Evolutionary conservation across 495 filamentous ascomycete genomes (phyloP).

Genomic region (Penicillium verhagenii): DNA sequence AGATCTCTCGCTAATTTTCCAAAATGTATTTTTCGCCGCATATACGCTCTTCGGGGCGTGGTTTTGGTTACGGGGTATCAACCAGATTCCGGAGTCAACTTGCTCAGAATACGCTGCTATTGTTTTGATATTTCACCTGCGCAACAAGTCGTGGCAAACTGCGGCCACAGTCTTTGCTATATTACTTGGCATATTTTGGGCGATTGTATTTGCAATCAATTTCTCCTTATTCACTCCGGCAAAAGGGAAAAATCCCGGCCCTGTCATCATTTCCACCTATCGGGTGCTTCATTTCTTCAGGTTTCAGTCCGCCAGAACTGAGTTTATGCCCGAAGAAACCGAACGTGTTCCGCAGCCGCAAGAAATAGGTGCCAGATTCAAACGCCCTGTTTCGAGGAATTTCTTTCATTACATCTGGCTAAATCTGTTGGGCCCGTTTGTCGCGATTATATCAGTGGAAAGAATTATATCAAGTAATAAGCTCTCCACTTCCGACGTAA

Average conservation of each 20-base stretch:
- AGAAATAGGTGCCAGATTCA: background rate
- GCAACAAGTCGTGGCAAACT: background rate
- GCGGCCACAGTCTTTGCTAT: background rate
- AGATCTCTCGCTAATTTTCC: background rate
- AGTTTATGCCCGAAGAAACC: background rate
- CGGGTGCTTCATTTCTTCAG: background rate
- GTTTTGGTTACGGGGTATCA: background rate
- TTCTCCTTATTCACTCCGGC: background rate
- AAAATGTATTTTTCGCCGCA: background rate
- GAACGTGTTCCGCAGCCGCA: background rate
- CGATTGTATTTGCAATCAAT: background rate
- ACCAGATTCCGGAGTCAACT: background rate
- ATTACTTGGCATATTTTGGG: background rate
- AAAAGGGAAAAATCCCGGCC: background rate
- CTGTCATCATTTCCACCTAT: background rate
- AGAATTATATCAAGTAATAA: background rate
- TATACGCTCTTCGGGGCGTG: background rate
- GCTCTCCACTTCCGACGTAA: background rate
- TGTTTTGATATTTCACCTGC: background rate
- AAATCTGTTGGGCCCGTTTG: background rate
- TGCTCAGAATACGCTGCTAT: background rate
- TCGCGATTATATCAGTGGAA: background rate
- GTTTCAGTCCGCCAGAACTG: too few species aligned
- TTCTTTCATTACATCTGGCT: background rate
- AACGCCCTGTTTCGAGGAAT: background rate